Evolutionary conservation across 1,284 basidiomycete genomes (phyloP).

Genomic region (Ceratobasidium papillatum): DNA sequence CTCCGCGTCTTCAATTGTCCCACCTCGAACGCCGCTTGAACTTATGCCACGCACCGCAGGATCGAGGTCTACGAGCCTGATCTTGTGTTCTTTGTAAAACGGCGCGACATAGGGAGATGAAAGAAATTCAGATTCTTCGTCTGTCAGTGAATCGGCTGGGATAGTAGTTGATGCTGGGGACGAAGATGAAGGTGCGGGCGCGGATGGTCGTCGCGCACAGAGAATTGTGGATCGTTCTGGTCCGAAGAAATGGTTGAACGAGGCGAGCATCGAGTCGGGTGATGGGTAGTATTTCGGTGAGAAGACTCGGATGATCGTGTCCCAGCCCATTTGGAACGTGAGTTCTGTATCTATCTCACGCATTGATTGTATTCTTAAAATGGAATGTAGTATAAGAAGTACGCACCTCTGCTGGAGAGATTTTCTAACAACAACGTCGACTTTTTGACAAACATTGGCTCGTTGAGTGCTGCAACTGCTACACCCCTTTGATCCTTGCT

Average conservation of each 20-base stretch:
- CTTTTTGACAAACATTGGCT: constrained; percentile 90
- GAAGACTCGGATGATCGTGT: constrained; percentile 89
- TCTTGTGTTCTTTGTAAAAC: constrained; percentile 61
- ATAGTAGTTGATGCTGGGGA: constrained; percentile 16
- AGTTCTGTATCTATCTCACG: constrained; percentile 53
- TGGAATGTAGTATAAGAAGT: constrained; percentile 49
- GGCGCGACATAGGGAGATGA: constrained; percentile 54
- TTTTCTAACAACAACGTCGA: constrained; percentile 68
- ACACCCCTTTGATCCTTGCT: constrained; percentile 58
- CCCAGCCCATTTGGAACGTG: constrained; percentile 81
- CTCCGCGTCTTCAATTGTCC: constrained; percentile 54
- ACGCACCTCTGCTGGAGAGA: constrained; percentile 53
- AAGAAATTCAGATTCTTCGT: constrained; percentile 51
- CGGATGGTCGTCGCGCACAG: constrained; percentile 66
- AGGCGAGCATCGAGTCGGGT: constrained; percentile 61
- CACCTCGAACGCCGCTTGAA: constrained; percentile 74
- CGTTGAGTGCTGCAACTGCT: constrained; percentile 84
- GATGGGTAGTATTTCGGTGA: constrained; percentile 77
- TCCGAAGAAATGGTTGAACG: constrained; percentile 72
- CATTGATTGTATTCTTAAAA: neutral
- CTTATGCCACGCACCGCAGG: constrained; percentile 68
- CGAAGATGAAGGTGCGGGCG: constrained; percentile 44
- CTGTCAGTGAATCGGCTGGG: constrained; percentile 47
- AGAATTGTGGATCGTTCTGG: constrained; percentile 67
- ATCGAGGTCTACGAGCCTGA: constrained; percentile 69